A percentile compares a stretch with the other conserved stretches of the same genome.
phyloP scores from a whole-genome alignment of 768 basidiomycete genomes.

The Mycena crocata region DNA sequence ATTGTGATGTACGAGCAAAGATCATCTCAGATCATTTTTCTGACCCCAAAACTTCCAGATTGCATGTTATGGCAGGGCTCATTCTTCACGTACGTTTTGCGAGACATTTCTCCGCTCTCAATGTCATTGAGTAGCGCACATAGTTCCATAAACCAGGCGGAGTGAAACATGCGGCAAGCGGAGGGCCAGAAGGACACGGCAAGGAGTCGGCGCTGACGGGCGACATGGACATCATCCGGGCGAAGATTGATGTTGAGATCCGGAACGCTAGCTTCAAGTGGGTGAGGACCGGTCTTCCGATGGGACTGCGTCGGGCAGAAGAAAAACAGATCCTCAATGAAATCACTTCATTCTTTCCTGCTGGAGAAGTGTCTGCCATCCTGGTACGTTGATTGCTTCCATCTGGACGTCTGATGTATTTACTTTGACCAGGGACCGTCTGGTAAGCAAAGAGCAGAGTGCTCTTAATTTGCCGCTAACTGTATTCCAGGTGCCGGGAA shows the following conservation, averaged over 20 bases:
- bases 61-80: constrained; percentile 39
- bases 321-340: constrained; percentile 29
- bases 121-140: not conserved
- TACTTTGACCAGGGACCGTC: constrained; percentile 2
- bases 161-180: constrained; percentile 28
- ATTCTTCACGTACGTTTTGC: constrained; percentile 21
- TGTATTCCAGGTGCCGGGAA: constrained; percentile 27
- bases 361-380: constrained; percentile 35
- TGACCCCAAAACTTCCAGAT: not conserved
- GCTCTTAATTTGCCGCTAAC: not conserved
- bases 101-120: no score
- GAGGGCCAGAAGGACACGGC: constrained; percentile 14
- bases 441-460: not conserved
- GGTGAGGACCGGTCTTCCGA: constrained; percentile 28
- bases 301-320: constrained; percentile 23
- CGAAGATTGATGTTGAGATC: constrained; percentile 32
- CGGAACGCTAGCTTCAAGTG: constrained; percentile 32
- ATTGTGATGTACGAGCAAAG: constrained; percentile 46
- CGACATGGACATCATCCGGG: constrained; percentile 33
- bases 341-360: constrained; percentile 32
- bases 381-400: not conserved
- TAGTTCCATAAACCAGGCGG: constrained; percentile 33
- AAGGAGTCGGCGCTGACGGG: constrained; percentile 29
- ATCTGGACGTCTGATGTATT: not conserved
- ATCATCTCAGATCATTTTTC: not conserved